Base-by-base conservation (phyloP, 805 yeast genomes). In the Nakazawaea ishiwadae region DNA sequence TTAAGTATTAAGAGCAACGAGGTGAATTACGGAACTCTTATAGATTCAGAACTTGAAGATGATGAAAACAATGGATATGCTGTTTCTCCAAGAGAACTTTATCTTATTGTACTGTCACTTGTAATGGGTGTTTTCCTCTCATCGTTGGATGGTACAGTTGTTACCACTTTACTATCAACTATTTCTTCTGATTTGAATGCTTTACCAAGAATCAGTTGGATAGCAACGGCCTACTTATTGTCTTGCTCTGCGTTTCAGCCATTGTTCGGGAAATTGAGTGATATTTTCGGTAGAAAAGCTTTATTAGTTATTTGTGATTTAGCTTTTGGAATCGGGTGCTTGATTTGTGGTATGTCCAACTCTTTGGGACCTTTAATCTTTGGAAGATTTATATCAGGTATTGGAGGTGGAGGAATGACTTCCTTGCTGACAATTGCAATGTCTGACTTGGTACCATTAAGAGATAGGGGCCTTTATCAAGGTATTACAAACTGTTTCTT, bases 401-500 rank as follows among this genome's bases (percentile, higher is more conserved):
- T 85, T 48, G 96, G 96, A 10, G 96, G 95, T n/a, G 88, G 91
- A 3, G 96, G 96, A 1, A 73, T 88, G 53, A 80, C 83, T 44
- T 75, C 93, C 0, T 64, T 88, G 48, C 75, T 84, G 31, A 83
- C 95, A 11, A 84, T 89, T 42, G 73, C 87, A 10, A 75, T 84
- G 59, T 77, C 86, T 39, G 96, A 89, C 58, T 68, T 87, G 39
- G 81, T 90, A 19, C 87, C 96, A 3, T 69, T 89, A 51, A 69
- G 95, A 44, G 77, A 82, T 26, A 70, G 97, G 41, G 96, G 96
- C 3, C 63, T 86, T 35, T 87, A 75, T 60, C 97, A 90, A 59
- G 97, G 97, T 0, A 52, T 87, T 35, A 89, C 86, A 28, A 89
- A 89, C 56, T 68, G 87, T 15, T 80, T 79, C 37, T 90, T 73